Evolutionary conservation across 129 eudicot species (phyloP), one percentile per base, ranked within the genome.

Genomic region (Lactuca saligna): DNA sequence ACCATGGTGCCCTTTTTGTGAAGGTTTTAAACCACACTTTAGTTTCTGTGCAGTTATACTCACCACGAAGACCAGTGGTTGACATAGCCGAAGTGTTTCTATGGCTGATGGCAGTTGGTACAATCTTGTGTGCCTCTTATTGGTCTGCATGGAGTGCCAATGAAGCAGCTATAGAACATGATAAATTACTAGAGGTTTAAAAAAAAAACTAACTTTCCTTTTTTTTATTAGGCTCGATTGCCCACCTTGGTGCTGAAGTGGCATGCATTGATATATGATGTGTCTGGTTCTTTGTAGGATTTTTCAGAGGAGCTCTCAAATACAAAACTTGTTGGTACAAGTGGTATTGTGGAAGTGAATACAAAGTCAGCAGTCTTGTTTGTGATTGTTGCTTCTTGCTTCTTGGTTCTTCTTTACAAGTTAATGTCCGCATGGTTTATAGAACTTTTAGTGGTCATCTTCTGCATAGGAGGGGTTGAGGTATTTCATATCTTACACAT

Each of bases 81-180:
- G 95, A 90, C 62, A 83, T 90, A 66, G 97, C 97, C 55, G 97
- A 90, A 79, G 91, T 87, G 46, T 90, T 90, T 79, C 81, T 90
- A 53, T 87, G 97, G 97, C 62, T 90, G 50, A 87, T 87, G 87
- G 95, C 95, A 65, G 95, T 90, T 68, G 87, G 91, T 42, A 90
- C 95, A 71, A 85, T 90, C 55, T 76, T 87, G 57, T 87, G 91
- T 72, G 95, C 91, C 60, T 90, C 95, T 38, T 90, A 78, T 70
- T 90, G 97, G 97, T 90, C 95, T 35, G 95, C 91, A 57, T 87
- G 91, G 91, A 87, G 91, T 81, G 91, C 97, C 5, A 78, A 82
- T 55, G 97, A 85, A 87, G 89, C 89, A 70, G 85, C 84, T 72
- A 80, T 80, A 48, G 97, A 90, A 72, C 91, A 82, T 32, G 95